Conservation (phyloP, 345 rosid genomes). For the Pistacia atlantica region DNA sequence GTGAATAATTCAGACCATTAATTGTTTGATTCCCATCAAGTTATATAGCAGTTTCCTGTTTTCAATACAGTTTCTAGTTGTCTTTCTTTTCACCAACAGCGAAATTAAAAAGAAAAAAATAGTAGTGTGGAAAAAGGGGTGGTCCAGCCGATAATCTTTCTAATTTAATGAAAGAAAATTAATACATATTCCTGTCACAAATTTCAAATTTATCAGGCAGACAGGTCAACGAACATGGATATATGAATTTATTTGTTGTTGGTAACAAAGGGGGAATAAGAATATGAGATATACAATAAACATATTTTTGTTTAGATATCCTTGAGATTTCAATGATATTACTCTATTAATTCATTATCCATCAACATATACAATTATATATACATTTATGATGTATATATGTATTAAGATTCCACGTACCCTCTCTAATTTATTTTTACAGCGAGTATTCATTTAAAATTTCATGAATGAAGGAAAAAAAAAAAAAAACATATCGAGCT, state of each 20-base stretch:
- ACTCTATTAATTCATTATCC: background rate
- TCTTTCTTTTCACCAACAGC: no score
- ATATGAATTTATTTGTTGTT: constrained; percentile 1
- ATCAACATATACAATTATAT: no score
- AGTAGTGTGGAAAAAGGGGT: no score
- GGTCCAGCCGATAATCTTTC: no score
- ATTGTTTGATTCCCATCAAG: no score
- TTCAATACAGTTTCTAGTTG: no score
- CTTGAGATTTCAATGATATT: background rate
- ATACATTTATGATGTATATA: no score
- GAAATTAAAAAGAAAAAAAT: no score
- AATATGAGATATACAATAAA: background rate
- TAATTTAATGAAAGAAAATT: no score
- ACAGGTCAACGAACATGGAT: constrained; percentile 19
- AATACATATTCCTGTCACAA: background rate
- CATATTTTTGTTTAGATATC: constrained; percentile 10
- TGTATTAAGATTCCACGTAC: no score
- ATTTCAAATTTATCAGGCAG: background rate
- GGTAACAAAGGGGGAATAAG: constrained; percentile 12
- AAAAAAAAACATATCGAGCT: background rate
- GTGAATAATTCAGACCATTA: no score
- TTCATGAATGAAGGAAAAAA: background rate
- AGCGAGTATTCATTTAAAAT: background rate
- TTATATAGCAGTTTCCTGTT: no score
- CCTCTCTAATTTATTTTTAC: background rate